A percentile compares a stretch with the other conserved stretches of the same genome.
Conservation (phyloP, 2,329 filamentous ascomycete genomes). For the Teratosphaeria zuluensis region DNA sequence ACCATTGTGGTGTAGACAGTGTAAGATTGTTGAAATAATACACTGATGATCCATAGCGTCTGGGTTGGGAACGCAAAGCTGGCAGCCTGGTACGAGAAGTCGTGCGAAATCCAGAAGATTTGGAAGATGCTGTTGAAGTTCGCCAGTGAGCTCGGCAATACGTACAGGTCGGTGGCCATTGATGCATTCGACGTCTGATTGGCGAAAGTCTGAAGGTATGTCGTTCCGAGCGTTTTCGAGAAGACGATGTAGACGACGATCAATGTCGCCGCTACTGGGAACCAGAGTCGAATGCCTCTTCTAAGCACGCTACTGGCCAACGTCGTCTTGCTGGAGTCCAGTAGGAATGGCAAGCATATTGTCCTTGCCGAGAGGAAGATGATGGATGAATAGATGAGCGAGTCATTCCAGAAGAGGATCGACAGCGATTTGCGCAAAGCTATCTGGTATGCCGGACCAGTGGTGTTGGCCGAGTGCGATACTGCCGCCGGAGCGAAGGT, state of each 20-base stretch:
- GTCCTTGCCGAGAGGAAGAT: constrained; percentile 37
- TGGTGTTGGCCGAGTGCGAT: constrained; percentile 24
- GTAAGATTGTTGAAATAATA: constrained; percentile 37
- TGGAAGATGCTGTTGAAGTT: constrained; percentile 40
- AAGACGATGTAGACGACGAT: constrained; percentile 29
- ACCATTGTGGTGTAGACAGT: constrained; percentile 40
- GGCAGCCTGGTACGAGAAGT: constrained; percentile 29
- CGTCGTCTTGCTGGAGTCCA: constrained; percentile 22
- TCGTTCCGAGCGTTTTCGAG: constrained; percentile 14
- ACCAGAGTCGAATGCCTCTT: constrained; percentile 33
- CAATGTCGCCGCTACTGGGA: constrained; percentile 31
- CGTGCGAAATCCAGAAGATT: constrained; percentile 35
- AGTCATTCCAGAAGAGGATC: constrained; percentile 37
- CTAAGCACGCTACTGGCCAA: constrained; percentile 32
- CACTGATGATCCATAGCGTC: constrained; percentile 35
- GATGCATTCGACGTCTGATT: constrained; percentile 24
- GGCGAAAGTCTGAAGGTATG: constrained; percentile 29
- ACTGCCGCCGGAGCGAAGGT: constrained; percentile 34
- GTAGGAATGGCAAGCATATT: constrained; percentile 15
- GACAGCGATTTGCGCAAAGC: constrained; percentile 35
- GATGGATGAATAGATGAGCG: constrained; percentile 35
- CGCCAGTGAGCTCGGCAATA: constrained; percentile 30
- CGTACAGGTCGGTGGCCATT: constrained; percentile 22
- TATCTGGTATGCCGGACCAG: constrained; percentile 28
- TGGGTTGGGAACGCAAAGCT: constrained; percentile 34